Base-by-base conservation (phyloP, 2,329 filamentous ascomycete species). In the Xylariaceae sp. region DNA sequence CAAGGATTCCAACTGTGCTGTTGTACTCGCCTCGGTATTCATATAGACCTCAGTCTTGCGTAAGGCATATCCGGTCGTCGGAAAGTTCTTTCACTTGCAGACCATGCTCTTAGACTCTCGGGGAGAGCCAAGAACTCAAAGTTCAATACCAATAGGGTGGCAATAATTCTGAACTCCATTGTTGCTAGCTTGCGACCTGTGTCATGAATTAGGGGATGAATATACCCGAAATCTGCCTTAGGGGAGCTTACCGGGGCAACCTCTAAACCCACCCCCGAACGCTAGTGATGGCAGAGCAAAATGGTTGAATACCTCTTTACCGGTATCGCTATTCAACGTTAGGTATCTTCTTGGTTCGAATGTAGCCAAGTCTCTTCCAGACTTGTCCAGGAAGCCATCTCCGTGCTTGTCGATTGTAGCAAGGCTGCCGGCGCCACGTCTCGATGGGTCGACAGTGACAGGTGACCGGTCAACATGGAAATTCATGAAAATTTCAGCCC, bases 321-420 rank as follows among this genome's bases (percentile, higher is more conserved):
- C 65, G 14, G 48, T 50, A 6, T 57, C 35, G 11, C 58, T 55
- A 11, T 65, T 58, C 5, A 35, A 53, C 1, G 54, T 56, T 4
- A 75, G 58, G 72, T 72, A 75, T 36, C 72, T 60, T 47, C 67
- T 62, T 1, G 72, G 72, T 14, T 65, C 58, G 53, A 74, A 75
- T 2, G 33, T 12, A 4, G 47, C 54, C n/a, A 66, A 44, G 19
- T 64, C 54, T 1, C 51, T 45, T 2, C 54, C 55, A 2, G 54
- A 45, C 1, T 27, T 40, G 45, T 31, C 51, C 12, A 42, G 45
- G 17, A 71, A 62, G 11, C 63, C 60, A 2, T 51, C 47, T 22
- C 48, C 40, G 35, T 33, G 67, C 48, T 62, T 63, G 18, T 57
- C 57, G 17, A 58, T 62, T 0, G 63, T 59, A 12, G 59, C 56